Base-by-base conservation (phyloP, 306 rosid species). In the Prunus mongolica region DNA sequence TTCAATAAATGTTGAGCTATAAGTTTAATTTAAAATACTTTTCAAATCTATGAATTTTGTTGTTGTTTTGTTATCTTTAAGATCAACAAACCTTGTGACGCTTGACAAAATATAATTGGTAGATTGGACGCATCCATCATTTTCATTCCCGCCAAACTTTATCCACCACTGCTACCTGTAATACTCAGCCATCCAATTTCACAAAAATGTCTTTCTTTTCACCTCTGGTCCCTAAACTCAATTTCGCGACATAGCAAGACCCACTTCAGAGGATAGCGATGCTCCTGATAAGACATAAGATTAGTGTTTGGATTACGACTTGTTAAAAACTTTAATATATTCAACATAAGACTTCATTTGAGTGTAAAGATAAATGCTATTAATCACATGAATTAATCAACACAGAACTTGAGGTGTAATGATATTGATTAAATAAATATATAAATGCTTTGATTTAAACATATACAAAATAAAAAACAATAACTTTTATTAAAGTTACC, bases 311-410 rank as follows among this genome's bases (percentile, higher is more conserved):
- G n/a, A 34, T 34, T 5, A 5, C 9, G 1, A 38, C 2, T 38
- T 7, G 44, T 6, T 38, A 7, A 6, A 38, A 6, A 7, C 9
- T 38, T 38, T 38, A 38, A 6, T 38, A 38, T 38, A 8, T 38
- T 34, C 8, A 34, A 34, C 8, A 34, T 0, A 34, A 34, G 0
- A 34, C 0, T 34, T 34, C 1, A 0, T 32, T 6, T 5, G 0
- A 34, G 0, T 1, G 2, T 1, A 6, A 34, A 0, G 0, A 34
- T 34, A 34, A 34, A 34, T 34, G 0, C 0, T 34, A 0, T 34
- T 38, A 38, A 6, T 6, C 2, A 38, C 2, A 0, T 38, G 44
- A 38, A 38, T 38, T 38, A 6, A 38, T 38, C 2, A 38, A 38
- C 0, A 38, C 5, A 6, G 2, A 1, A 38, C 2, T 7, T 8